phyloP scores from a whole-genome alignment of 768 basidiomycete species.

The Kwoniella europaea region DNA sequence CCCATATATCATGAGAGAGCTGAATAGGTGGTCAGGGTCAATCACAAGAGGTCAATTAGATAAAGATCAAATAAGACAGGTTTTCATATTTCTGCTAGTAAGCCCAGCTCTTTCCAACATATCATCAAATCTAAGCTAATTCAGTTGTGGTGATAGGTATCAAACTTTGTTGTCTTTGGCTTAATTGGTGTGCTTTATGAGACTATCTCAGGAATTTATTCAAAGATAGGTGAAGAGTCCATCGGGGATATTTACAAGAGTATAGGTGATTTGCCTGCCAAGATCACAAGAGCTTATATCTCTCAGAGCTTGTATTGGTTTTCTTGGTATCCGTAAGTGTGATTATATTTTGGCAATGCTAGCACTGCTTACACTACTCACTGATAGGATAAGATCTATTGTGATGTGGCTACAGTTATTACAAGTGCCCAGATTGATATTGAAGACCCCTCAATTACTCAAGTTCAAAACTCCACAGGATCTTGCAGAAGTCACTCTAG shows the following conservation, averaged over 20 bases:
- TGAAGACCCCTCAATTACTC: constrained; percentile 14
- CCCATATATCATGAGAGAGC: constrained; percentile 41
- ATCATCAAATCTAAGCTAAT: neutral
- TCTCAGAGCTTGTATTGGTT: constrained; percentile 50
- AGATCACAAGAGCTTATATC: constrained; percentile 51
- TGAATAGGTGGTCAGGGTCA: constrained; percentile 45
- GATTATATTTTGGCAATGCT: neutral
- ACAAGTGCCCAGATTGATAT: constrained; percentile 32
- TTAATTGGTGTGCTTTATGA: constrained; percentile 46
- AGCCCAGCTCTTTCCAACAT: constrained; percentile 3
- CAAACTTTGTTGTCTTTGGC: constrained; percentile 50
- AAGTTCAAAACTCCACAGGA: constrained; percentile 27
- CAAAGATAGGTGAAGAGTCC: constrained; percentile 32
- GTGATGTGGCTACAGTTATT: constrained; percentile 38
- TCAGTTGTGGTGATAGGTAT: constrained; percentile 28
- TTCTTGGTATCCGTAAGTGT: constrained; percentile 51
- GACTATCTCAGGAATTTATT: constrained; percentile 35
- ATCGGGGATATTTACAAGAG: constrained; percentile 31
- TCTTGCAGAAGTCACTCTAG: constrained; percentile 29
- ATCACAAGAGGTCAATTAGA: constrained; percentile 46
- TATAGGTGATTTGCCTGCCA: constrained; percentile 40
- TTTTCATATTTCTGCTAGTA: constrained; percentile 47
- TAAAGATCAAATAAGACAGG: constrained; percentile 40
- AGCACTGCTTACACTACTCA: neutral
- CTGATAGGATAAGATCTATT: constrained; percentile 21